Conservation (phyloP, 2,329 filamentous ascomycete genomes). For the Fusarium mangiferae region DNA sequence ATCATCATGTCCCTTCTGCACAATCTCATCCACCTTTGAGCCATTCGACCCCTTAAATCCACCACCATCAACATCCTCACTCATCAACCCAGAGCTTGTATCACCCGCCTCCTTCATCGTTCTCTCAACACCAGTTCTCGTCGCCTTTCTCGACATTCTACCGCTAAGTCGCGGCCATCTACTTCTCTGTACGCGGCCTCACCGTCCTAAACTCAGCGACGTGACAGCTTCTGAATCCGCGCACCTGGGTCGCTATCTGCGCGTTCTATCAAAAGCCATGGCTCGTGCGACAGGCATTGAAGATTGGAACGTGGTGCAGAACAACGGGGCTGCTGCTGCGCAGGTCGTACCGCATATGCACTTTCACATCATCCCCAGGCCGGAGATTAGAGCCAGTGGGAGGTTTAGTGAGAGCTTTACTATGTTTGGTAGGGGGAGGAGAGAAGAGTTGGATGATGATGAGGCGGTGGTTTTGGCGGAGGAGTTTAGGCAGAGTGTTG, state of each 20-base stretch:
- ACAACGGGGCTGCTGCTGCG: conserved; percentile 88
- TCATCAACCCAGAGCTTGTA: conserved; percentile 49
- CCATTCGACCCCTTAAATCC: conserved; percentile 59
- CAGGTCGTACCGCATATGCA: conserved; percentile 95
- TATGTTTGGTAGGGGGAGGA: conserved; percentile 81
- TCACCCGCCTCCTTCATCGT: conserved; percentile 70
- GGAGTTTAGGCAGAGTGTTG: conserved; percentile 62
- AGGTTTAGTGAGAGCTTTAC: conserved; percentile 74
- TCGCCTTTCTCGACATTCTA: conserved; percentile 94
- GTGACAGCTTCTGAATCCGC: conserved; percentile 70
- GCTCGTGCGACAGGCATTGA: conserved; percentile 73
- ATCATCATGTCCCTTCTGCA: conserved; percentile 70
- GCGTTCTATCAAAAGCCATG: conserved; percentile 78
- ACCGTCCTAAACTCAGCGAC: conserved; percentile 82
- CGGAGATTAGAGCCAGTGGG: conserved; percentile 68
- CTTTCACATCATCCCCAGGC: conserved; percentile 92
- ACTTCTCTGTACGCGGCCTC: conserved; percentile 80
- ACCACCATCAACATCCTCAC: conserved; percentile 49
- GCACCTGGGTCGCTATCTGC: conserved; percentile 74
- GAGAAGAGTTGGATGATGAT: conserved; percentile 81
- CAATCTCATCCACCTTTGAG: conserved; percentile 62
- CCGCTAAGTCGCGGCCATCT: conserved; percentile 87
- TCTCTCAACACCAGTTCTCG: conserved; percentile 78
- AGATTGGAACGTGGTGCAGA: conserved; percentile 98
- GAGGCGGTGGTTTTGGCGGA: conserved; percentile 71